Conservation (phyloP, 108 stramenopile species). For the Conticribra guillardii region DNA sequence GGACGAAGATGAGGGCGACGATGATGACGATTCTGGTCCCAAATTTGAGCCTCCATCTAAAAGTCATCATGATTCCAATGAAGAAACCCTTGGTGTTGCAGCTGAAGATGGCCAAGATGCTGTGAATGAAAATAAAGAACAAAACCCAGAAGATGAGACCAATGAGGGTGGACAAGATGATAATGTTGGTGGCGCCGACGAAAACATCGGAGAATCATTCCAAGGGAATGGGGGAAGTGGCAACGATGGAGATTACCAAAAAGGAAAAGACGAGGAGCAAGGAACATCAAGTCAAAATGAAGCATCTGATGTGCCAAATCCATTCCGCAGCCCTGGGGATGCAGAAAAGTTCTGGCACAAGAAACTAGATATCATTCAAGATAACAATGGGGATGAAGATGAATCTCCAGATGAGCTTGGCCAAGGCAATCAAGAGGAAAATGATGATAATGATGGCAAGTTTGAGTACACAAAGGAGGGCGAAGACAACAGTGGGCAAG, state of each 20-base stretch:
- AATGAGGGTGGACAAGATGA: conserved; percentile 38
- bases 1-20: conserved; percentile 51
- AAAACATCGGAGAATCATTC: conserved; percentile 39
- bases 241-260: conserved; percentile 58
- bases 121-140: conserved; percentile 43
- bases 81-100: conserved; percentile 58
- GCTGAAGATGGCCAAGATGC: conserved; percentile 63
- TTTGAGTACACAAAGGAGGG: conserved; percentile 78
- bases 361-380: conserved; percentile 69
- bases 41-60: conserved; percentile 25
- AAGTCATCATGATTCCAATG: conserved; percentile 38
- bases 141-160: conserved; percentile 38
- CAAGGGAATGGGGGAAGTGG: conserved; percentile 52
- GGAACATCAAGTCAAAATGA: conserved; percentile 6
- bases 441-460: conserved; percentile 61
- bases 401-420: conserved; percentile 15
- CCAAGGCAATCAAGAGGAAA: conserved; percentile 35
- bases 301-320: conserved; percentile 71
- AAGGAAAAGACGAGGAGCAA: conserved; percentile 38
- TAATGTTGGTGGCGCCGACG: conserved; percentile 52
- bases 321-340: conserved; percentile 86
- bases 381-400: conserved; percentile 27
- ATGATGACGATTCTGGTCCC: conserved; percentile 19
- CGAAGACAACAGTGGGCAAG: conserved; percentile 74
- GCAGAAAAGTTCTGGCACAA: conserved; percentile 85